These are phyloP conservation scores for Chalara sp. DNA, from an alignment of 2,329 filamentous ascomycete species.

Conservation along the genomic window DNA sequence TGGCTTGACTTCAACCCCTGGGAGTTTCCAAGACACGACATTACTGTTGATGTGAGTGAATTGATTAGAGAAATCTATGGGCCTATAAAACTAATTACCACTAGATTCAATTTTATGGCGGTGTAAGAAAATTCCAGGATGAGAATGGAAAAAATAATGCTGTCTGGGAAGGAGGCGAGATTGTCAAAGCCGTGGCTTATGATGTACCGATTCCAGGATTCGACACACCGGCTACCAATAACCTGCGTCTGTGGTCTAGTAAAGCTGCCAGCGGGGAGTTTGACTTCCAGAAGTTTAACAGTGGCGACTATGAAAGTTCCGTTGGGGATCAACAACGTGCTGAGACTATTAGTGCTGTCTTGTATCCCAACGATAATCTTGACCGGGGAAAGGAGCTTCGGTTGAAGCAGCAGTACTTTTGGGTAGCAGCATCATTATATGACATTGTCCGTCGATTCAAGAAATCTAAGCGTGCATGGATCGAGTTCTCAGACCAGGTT, in stretches of 20 bases:
- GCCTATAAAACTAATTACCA: conserved; percentile 7
- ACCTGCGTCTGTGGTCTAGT: conserved; percentile 93
- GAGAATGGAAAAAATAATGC: conserved; percentile 67
- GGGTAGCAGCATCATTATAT: conserved; percentile 93
- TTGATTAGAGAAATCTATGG: conserved; percentile 21
- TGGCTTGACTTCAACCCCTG: conserved; percentile 99
- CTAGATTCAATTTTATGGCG: conserved; percentile 84
- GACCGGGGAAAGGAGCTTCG: conserved; percentile 95
- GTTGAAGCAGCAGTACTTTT: conserved; percentile 99
- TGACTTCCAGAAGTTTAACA: conserved; percentile 99
- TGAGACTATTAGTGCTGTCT: conserved; percentile 96
- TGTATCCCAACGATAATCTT: conserved; percentile 97
- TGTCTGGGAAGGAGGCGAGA: conserved; percentile 88
- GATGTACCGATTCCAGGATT: conserved; percentile 92
- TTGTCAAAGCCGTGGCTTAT: conserved; percentile 86
- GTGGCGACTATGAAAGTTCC: conserved; percentile 89
- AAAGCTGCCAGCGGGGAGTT: conserved; percentile 97
- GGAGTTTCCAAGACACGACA: conserved; percentile 95
- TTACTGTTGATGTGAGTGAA: conserved; percentile 70
- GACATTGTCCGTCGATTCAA: conserved; percentile 98
- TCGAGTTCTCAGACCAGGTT: conserved; percentile 86
- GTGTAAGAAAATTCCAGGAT: conserved; percentile 69
- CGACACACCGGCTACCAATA: conserved; percentile 86
- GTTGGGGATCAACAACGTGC: conserved; percentile 97
- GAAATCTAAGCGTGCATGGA: conserved; percentile 89